A percentile compares a stretch with the other conserved stretches of the same genome.
These are phyloP conservation scores for Calvatia gigantea DNA, from an alignment of 768 basidiomycete species.

Conservation along the genomic window DNA sequence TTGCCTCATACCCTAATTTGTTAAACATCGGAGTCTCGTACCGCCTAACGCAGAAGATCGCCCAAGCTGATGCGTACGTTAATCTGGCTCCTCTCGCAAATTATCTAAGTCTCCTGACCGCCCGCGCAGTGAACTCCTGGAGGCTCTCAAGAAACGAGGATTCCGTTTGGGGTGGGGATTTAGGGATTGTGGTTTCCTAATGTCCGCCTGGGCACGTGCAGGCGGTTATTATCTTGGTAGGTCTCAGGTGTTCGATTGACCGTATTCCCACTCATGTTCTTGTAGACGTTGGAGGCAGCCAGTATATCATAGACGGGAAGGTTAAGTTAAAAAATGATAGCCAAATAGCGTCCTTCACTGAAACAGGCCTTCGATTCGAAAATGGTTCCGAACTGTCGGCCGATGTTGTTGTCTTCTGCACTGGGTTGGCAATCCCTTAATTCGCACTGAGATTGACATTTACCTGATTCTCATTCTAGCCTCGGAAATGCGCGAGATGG, in stretches of 20 bases:
- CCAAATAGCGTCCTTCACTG: slow-evolving; percentile 42
- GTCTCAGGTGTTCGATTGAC: slow-evolving; percentile 3
- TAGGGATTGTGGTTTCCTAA: slow-evolving; percentile 47
- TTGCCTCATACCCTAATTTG: slow-evolving; percentile 43
- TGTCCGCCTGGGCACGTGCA: slow-evolving; percentile 42
- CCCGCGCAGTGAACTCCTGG: slow-evolving; percentile 32
- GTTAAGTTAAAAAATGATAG: slow-evolving; percentile 68
- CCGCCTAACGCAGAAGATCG: slow-evolving; percentile 36
- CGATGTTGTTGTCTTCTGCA: slow-evolving; percentile 59
- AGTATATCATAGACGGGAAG: slow-evolving; percentile 62
- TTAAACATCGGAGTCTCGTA: slow-evolving; percentile 25
- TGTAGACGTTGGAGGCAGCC: slow-evolving; percentile 54
- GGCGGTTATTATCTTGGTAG: slow-evolving; percentile 71
- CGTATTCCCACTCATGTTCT: neutral
- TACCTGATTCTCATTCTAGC: slow-evolving; percentile 23
- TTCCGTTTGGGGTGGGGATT: slow-evolving; percentile 53
- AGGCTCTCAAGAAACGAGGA: slow-evolving; percentile 52
- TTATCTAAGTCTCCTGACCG: neutral
- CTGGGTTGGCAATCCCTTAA: slow-evolving; percentile 36
- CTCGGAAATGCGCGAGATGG: slow-evolving; percentile 40
- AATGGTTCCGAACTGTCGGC: slow-evolving; percentile 43
- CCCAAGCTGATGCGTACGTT: slow-evolving; percentile 51
- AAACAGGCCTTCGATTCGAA: slow-evolving; percentile 42
- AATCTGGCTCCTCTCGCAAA: neutral
- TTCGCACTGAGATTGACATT: neutral